Evolutionary conservation across 1,284 basidiomycete genomes (phyloP), one percentile per base, ranked within the genome.

Genomic region (Boletus sp.): DNA sequence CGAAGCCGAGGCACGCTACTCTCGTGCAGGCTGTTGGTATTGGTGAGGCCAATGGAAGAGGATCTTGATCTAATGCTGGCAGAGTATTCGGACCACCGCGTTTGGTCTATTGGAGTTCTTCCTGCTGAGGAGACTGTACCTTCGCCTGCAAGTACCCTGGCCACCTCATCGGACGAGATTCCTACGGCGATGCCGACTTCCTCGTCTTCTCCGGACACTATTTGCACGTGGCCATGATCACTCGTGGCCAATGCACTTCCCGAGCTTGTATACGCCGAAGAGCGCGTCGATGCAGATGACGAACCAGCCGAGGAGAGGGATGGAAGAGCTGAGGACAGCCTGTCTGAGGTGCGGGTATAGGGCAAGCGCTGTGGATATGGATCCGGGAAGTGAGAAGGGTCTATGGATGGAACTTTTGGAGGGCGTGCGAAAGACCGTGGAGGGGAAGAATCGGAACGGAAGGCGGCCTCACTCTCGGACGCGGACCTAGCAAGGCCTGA

Each of bases 251-350:
- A 62, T 10, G 75, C 72, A 62, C 81, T 82, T 46, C 80, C 83
- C 23, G 78, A 80, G 60, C 74, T 82, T 20, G 84, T 82, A 61
- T 87, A 87, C 9, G 85, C 83, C 8, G 85, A 88, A 3, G 87
- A 88, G 49, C 86, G 78, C 7, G 84, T 80, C 4, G 85, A 88
- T 2, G 76, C 73, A 33, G 82, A 80, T 9, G 83, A 81, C 1
- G 85, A 85, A 43, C 77, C 77, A 34, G 77, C 75, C 4, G 81
- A 83, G 4, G 84, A 87, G 43, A 86, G 77, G 17, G 80, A 70
- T 5, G 80, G 79, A 34, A 73, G 72, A 30, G 69, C 64, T 5
- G 70, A 71, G n/a, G 70, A 67, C 6, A 71, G 65, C 51, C 72
- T 67, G 40, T 72, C 64, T 13, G 67, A 65, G 17, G 56, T 57